A percentile compares a stretch with the other conserved stretches of the same genome.
phyloP scores from a whole-genome alignment of 805 yeast genomes.

The Barnettozyma siamensis region DNA sequence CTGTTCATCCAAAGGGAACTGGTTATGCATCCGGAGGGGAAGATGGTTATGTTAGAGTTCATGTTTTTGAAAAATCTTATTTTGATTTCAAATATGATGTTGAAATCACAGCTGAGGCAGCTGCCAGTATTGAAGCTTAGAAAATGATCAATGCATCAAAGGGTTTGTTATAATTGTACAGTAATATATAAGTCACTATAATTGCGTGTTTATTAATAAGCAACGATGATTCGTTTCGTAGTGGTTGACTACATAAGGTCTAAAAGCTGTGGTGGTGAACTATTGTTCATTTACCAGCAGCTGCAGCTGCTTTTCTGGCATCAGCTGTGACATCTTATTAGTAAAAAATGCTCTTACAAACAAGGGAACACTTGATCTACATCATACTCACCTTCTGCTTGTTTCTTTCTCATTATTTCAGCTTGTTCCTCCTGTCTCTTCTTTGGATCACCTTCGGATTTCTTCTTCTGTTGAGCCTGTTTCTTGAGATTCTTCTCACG shows the following conservation, averaged over 20 bases:
- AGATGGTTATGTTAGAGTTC: slow-evolving; percentile 95
- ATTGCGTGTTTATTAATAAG: background rate
- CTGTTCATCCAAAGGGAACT: slow-evolving; percentile 90
- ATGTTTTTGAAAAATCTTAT: slow-evolving; percentile 87
- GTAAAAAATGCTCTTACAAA: no score
- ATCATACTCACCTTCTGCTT: slow-evolving; percentile 73
- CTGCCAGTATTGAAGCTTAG: slow-evolving; percentile 15
- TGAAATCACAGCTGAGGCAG: slow-evolving; percentile 66
- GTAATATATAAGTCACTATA: slow-evolving; percentile 1
- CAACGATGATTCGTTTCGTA: no score
- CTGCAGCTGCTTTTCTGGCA: slow-evolving; percentile 41
- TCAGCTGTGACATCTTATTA: slow-evolving; percentile 35
- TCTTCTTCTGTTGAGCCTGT: slow-evolving; percentile 55
- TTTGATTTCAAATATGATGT: slow-evolving; percentile 91
- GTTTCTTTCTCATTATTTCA: slow-evolving; percentile 83
- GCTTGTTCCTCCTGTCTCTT: slow-evolving; percentile 88
- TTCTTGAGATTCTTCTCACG: slow-evolving; percentile 85
- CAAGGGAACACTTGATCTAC: no score
- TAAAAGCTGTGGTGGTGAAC: background rate
- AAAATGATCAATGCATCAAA: background rate
- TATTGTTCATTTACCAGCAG: slow-evolving; percentile 25
- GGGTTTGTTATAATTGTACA: background rate
- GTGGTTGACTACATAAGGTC: no score
- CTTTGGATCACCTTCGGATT: slow-evolving; percentile 77
- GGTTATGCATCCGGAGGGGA: slow-evolving; percentile 97